phyloP scores from a whole-genome alignment of 1,284 basidiomycete genomes.

The Ganoderma resinaceum region DNA sequence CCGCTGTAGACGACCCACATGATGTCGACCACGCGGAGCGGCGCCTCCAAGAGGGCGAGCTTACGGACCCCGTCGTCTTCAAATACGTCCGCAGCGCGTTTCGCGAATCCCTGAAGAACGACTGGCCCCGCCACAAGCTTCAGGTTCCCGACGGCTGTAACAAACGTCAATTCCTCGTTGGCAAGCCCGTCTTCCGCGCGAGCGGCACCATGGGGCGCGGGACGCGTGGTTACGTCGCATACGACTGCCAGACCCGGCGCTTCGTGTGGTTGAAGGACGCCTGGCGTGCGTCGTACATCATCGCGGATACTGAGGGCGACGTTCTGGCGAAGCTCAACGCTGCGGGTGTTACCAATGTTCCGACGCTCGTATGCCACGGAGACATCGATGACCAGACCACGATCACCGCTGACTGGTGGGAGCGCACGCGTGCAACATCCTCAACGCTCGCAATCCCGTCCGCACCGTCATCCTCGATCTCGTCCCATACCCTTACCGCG shows the following conservation, averaged over 20 bases:
- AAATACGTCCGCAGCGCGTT: background rate
- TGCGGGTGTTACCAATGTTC: background rate
- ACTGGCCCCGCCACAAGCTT: slow-evolving; percentile 6
- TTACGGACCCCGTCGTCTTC: background rate
- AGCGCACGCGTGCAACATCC: background rate
- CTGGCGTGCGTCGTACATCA: slow-evolving; percentile 8
- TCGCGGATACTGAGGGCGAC: slow-evolving; percentile 10
- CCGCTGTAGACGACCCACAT: background rate
- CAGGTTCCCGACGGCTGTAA: background rate
- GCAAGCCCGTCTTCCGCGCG: slow-evolving; percentile 1
- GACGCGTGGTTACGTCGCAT: slow-evolving; percentile 15
- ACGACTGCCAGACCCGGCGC: background rate
- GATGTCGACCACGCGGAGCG: background rate
- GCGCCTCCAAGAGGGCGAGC: background rate
- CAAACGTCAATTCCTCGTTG: background rate
- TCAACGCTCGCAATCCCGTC: background rate
- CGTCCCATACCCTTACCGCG: background rate
- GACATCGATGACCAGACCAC: background rate
- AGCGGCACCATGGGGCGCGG: slow-evolving; percentile 7
- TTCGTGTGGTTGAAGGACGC: slow-evolving; percentile 22
- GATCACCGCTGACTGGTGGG: background rate
- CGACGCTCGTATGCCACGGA: background rate
- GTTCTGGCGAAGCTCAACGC: slow-evolving; percentile 7
- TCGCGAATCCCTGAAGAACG: background rate
- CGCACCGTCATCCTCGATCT: background rate